These are phyloP conservation scores for Garcileccinum viscosum DNA, from an alignment of 1,284 basidiomycete species.

Conservation along the genomic window DNA sequence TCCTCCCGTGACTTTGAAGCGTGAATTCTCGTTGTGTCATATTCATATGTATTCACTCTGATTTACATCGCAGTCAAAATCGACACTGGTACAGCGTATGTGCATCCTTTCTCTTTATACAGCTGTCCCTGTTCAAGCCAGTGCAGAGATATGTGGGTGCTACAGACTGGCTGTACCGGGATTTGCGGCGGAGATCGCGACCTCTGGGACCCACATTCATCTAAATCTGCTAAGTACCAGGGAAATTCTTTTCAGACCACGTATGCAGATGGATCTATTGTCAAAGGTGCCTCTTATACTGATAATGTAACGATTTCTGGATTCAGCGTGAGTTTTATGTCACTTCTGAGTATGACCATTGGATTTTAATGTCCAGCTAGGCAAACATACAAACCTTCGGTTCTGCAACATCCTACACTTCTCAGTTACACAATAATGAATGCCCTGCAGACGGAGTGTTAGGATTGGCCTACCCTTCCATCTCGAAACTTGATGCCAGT, in stretches of 20 bases:
- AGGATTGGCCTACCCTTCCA: background rate
- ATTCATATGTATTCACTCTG: background rate
- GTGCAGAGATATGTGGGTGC: background rate
- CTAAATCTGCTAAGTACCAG: background rate
- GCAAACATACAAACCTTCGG: background rate
- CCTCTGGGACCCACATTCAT: background rate
- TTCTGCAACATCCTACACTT: background rate
- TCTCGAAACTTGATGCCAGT: background rate
- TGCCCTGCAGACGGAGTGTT: background rate
- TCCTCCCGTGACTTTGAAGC: background rate
- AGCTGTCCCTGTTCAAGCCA: background rate
- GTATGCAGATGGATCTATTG: background rate
- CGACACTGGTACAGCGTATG: background rate
- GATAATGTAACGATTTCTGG: background rate
- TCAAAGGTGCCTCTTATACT: background rate
- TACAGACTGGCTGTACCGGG: background rate
- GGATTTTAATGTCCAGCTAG: background rate
- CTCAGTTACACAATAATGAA: background rate
- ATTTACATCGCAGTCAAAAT: background rate
- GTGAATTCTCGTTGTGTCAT: background rate
- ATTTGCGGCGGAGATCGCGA: background rate
- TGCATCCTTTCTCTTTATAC: background rate
- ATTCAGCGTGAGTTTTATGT: background rate
- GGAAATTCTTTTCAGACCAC: background rate
- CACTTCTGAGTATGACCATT: background rate